Evolutionary conservation across 1,284 basidiomycete genomes (phyloP).

Genomic region (Ganoderma boninense): DNA sequence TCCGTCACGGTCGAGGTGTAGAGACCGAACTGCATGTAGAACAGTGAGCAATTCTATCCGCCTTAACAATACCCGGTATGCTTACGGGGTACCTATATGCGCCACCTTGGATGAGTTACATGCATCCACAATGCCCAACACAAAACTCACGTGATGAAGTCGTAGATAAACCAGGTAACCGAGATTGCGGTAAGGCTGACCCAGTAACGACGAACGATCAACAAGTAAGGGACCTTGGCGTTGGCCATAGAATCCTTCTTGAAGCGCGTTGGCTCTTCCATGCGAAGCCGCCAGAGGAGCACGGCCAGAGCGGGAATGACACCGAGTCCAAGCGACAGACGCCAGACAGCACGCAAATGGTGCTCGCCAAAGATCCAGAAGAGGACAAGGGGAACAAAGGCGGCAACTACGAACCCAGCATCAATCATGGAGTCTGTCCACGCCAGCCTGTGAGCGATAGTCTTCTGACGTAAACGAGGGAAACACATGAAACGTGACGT

Average conservation of each 20-base stretch:
- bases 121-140: background rate
- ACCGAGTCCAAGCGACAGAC: conserved; percentile 89
- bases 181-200: conserved; percentile 73
- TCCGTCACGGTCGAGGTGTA: conserved; percentile 85
- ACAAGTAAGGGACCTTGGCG: conserved; percentile 77
- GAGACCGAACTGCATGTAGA: conserved; percentile 70
- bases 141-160: conserved; percentile 73
- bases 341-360: conserved; percentile 89
- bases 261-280: conserved; percentile 82
- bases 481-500: conserved; percentile 43
- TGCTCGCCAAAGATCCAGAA: conserved; percentile 89
- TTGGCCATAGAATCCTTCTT: conserved; percentile 81
- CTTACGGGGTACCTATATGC: conserved; percentile 62
- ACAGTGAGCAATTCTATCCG: background rate
- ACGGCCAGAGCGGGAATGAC: conserved; percentile 83
- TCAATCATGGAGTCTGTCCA: conserved; percentile 85
- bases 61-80: background rate
- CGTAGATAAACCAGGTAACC: conserved; percentile 86
- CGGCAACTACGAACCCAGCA: conserved; percentile 83
- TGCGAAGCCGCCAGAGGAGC: conserved; percentile 87
- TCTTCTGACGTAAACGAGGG: background rate
- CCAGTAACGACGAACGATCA: conserved; percentile 88
- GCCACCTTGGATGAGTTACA: background rate
- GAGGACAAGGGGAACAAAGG: conserved; percentile 86
- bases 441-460: background rate